These are phyloP conservation scores for Xerophyta viscosa DNA, from an alignment of 106 monocot genomes.

Conservation along the genomic window DNA sequence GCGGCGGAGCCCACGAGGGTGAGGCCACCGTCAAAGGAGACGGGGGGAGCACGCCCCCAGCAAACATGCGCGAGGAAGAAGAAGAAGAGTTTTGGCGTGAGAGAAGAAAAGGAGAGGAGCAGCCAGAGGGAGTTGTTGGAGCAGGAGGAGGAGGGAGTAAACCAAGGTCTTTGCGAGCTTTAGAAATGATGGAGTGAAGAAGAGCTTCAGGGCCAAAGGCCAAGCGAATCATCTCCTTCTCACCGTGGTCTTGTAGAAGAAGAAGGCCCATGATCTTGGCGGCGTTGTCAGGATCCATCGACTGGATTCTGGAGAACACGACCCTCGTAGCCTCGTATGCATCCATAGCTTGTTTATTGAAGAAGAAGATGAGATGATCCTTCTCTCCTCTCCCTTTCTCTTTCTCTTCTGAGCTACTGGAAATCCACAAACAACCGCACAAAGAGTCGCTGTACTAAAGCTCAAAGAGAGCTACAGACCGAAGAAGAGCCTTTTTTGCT, in stretches of 20 bases:
- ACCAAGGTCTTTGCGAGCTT: conserved; percentile 69
- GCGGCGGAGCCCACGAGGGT: not conserved
- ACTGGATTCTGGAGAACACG: conserved; percentile 82
- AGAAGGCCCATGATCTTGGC: conserved; percentile 97
- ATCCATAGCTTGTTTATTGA: conserved; percentile 77
- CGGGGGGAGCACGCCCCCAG: not conserved
- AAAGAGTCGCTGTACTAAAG: conserved; percentile 1
- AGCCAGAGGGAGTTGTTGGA: conserved; percentile 6
- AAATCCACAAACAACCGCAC: not conserved
- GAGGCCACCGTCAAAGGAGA: not conserved
- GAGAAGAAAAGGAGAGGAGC: conserved; percentile 29
- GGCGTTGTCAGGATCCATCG: conserved; percentile 77
- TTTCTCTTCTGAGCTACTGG: not conserved
- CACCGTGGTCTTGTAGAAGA: conserved; percentile 84
- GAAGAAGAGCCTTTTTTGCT: too few species aligned
- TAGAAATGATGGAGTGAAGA: conserved; percentile 67
- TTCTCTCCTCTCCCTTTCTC: conserved; percentile 2
- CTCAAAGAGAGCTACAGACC: too few species aligned
- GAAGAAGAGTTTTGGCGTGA: conserved; percentile 31
- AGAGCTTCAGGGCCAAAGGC: conserved; percentile 89
- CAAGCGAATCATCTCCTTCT: conserved; percentile 99
- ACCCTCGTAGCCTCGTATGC: conserved; percentile 89
- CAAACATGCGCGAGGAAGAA: conserved; percentile 8
- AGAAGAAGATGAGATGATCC: too few species aligned
- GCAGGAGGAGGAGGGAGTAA: conserved; percentile 31